phyloP scores from a whole-genome alignment of 2,329 filamentous ascomycete genomes.

The Hypoxylon sp. region DNA sequence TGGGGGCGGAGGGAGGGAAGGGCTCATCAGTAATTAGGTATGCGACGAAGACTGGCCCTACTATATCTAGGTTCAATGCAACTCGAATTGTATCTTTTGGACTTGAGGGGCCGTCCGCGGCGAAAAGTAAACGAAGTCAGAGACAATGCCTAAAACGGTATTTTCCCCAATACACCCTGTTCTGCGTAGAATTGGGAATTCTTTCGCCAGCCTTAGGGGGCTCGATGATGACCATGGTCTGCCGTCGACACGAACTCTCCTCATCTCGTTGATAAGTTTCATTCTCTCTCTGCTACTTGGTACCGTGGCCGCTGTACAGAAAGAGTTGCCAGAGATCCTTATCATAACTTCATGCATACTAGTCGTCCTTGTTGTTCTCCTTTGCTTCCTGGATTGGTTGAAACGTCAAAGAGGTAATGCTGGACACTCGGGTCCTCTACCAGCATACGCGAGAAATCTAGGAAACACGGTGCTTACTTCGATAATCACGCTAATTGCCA shows the following conservation, averaged over 20 bases:
- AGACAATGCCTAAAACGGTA: constrained; percentile 1
- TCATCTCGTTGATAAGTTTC: constrained; percentile 13
- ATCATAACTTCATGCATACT: constrained; percentile 3
- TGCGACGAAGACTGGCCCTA: not conserved
- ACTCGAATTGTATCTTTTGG: not conserved
- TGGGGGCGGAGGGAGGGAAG: not conserved
- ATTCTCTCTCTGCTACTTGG: constrained; percentile 16
- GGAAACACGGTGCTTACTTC: constrained; percentile 17
- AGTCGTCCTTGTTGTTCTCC: not conserved
- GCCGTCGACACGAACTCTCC: constrained; percentile 17
- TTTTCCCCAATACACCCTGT: not conserved
- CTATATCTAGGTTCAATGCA: not conserved
- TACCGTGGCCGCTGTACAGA: constrained; percentile 11
- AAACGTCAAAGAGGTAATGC: not conserved
- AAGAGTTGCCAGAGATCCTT: constrained; percentile 1
- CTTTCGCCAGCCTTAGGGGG: not conserved
- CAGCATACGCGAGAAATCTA: constrained; percentile 10
- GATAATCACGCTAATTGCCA: constrained; percentile 18
- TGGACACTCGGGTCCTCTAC: not conserved
- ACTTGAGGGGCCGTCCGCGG: not conserved
- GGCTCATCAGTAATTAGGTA: not conserved
- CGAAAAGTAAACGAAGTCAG: not conserved
- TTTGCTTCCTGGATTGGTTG: constrained; percentile 2
- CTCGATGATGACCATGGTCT: not conserved
- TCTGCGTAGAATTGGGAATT: constrained; percentile 14